Evolutionary conservation across 768 basidiomycete species (phyloP).

Genomic region (Amanita exitialis): DNA sequence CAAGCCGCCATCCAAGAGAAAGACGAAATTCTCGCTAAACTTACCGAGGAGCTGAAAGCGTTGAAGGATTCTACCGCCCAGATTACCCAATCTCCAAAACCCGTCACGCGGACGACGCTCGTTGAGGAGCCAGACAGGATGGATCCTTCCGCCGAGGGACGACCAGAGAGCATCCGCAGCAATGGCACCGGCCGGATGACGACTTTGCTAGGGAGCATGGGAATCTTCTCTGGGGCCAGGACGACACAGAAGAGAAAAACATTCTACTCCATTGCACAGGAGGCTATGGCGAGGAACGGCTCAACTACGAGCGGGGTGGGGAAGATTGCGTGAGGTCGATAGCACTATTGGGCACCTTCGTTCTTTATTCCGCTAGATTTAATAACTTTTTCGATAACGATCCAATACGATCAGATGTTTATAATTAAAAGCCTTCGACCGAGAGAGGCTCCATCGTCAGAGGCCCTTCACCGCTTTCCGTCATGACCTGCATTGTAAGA

Average conservation of each 20-base stretch:
- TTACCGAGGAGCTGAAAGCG: not conserved
- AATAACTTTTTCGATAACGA: not conserved
- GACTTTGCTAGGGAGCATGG: not conserved
- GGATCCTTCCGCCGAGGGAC: not conserved
- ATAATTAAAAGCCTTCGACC: not conserved
- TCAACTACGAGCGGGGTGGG: not conserved
- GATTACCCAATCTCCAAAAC: not conserved
- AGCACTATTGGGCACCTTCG: not conserved
- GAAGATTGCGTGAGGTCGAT: not conserved
- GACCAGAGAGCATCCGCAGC: constrained; percentile 3
- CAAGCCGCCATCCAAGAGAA: not conserved
- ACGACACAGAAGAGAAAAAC: not conserved
- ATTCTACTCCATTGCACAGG: not conserved
- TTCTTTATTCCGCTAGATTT: not conserved
- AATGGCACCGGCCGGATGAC: not conserved
- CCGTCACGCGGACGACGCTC: not conserved
- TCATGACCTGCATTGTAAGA: too few species aligned
- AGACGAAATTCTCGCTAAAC: not conserved
- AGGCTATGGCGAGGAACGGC: constrained; percentile 2
- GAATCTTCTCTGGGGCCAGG: not conserved
- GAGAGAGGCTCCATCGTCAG: not conserved
- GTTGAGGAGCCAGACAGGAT: not conserved
- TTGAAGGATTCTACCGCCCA: not conserved
- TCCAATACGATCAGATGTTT: not conserved
- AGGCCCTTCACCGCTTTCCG: too few species aligned